Percentiles rank a stretch among this genome's conserved stretches.
These are phyloP conservation scores for Quercus variabilis DNA, from an alignment of 306 rosid species.

Conservation along the genomic window DNA sequence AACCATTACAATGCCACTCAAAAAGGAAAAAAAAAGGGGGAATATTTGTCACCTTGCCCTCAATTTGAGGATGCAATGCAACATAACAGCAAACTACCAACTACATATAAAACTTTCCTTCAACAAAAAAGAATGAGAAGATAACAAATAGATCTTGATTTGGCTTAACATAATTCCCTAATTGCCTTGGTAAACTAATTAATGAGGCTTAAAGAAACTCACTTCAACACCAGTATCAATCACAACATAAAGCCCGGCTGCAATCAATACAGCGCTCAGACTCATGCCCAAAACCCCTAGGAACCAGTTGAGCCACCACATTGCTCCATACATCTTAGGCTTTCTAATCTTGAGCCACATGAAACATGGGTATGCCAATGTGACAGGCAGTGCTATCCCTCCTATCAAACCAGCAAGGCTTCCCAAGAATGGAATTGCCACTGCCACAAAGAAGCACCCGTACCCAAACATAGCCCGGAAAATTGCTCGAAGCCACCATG, in stretches of 20 bases:
- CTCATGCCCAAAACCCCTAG: slow-evolving; percentile 58
- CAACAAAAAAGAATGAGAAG: background rate
- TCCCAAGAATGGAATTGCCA: slow-evolving; percentile 46
- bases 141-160: background rate
- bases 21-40: background rate
- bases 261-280: slow-evolving; percentile 41
- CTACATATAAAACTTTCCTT: background rate
- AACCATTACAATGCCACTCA: background rate
- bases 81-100: background rate
- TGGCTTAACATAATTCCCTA: background rate
- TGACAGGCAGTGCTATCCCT: slow-evolving; percentile 44
- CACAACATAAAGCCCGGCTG: slow-evolving; percentile 58
- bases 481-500: slow-evolving; percentile 39
- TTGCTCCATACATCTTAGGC: slow-evolving; percentile 23
- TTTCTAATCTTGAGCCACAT: slow-evolving; percentile 44
- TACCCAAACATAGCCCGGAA: slow-evolving; percentile 38
- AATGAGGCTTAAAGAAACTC: slow-evolving; percentile 68
- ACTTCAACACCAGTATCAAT: slow-evolving; percentile 57
- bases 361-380: slow-evolving; percentile 45
- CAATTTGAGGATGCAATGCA: background rate
- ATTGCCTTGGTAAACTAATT: background rate
- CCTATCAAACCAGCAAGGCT: slow-evolving; percentile 47
- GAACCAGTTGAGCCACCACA: slow-evolving; percentile 65
- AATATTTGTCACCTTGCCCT: background rate
- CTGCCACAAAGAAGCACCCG: slow-evolving; percentile 30